A percentile compares a stretch with the other conserved stretches of the same genome.
phyloP scores from a whole-genome alignment of 768 basidiomycete species.

The Tylopilus cervinicoccineus region DNA sequence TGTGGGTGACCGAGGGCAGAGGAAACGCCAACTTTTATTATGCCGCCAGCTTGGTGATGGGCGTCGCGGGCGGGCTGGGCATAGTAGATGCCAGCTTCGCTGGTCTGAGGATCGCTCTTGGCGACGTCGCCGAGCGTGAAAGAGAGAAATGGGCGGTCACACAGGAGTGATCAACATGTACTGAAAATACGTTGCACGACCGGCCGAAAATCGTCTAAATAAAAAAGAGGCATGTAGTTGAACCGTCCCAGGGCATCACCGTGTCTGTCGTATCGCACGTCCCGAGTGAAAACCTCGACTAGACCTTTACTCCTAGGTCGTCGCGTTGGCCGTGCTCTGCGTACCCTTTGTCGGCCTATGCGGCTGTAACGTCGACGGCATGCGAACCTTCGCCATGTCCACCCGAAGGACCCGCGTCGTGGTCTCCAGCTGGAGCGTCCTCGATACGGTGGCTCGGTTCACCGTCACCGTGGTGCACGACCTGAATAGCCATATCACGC shows the following conservation, averaged over 20 bases:
- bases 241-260: no score
- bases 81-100: slow-evolving; percentile 81
- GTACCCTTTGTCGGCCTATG: no score
- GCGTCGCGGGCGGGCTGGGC: slow-evolving; percentile 80
- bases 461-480: no score
- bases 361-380: no score
- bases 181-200: no score
- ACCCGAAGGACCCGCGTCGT: neutral
- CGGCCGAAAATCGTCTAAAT: no score
- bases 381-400: neutral
- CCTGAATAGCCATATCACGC: no score
- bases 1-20: slow-evolving; percentile 89
- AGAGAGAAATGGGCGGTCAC: slow-evolving; percentile 27
- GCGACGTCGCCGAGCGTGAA: slow-evolving; percentile 42
- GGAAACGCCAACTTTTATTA: slow-evolving; percentile 99
- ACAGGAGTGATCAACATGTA: slow-evolving; percentile 18
- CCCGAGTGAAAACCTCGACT: no score
- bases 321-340: neutral
- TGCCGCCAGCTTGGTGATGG: slow-evolving; percentile 91
- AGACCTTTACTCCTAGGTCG: neutral
- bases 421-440: neutral
- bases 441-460: neutral
- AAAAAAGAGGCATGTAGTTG: neutral
- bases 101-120: slow-evolving; percentile 72
- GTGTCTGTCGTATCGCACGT: no score